Evolutionary conservation across 2,329 filamentous ascomycete genomes (phyloP), one percentile per base, ranked within the genome.

Genomic region (Cladosporium phlei): DNA sequence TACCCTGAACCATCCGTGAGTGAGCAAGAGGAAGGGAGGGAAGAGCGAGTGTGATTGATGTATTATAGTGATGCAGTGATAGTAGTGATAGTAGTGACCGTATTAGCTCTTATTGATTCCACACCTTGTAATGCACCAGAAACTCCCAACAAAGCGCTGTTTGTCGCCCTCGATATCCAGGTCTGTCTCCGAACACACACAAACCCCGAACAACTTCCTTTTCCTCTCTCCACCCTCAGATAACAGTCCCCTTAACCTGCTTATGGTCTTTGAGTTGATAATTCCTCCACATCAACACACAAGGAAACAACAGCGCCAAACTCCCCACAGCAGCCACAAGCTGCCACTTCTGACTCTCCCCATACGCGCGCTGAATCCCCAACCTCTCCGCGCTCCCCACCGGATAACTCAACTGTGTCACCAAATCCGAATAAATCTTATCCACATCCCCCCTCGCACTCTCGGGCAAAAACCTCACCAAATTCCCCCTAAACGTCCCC

Each of bases 331-430:
- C 54, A 4, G 67, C 66, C 35, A 69, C 67, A 22, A 71, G 55
- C 64, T 72, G 65, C n/a, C 59, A 53, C 25, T 58, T 65, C 61
- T 78, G 73, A 4, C 70, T 66, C 28, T 71, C 68, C 1, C 66
- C 72, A 48, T 78, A 78, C 0, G 74, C 59, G 37, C 63, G 46
- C 22, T 71, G 65, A 40, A 76, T 74, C 2, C 65, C 75, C 14
- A 63, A 50, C 12, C 75, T 60, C 17, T 63, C 67, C 0, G 66
- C 59, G 5, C 57, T 70, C 4, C 71, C 68, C 12, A 70, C 55
- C 0, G 65, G 55, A 51, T 74, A 77, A 4, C 52, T 51, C 3
- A 70, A 53, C 53, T 72, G 70, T 3, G 51, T 55, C 0, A 46
- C 46, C n/a, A 71, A 47, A 17, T 62, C 55, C 5, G 53, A 61